phyloP scores from a whole-genome alignment of 441 rosid genomes.

The Kokia cookei region DNA sequence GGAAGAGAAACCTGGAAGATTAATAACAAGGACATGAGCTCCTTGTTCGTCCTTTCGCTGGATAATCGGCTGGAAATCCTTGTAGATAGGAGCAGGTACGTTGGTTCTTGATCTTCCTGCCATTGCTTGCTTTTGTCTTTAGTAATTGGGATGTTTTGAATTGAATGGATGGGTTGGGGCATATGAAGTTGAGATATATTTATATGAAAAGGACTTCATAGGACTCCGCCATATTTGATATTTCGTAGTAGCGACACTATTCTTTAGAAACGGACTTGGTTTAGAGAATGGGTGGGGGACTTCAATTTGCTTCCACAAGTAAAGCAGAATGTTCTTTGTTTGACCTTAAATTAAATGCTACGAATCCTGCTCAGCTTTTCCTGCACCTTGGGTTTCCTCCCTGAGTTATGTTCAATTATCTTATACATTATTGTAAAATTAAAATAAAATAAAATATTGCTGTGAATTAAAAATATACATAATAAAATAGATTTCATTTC shows the following conservation, averaged over 20 bases:
- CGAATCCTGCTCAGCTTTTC: not conserved
- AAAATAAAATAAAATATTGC: no score
- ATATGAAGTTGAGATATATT: no score
- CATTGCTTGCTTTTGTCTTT: not conserved
- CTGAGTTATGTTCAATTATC: not conserved
- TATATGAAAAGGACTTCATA: not conserved
- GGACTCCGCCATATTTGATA: not conserved
- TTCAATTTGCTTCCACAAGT: not conserved
- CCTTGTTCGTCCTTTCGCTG: not conserved
- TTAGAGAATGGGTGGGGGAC: not conserved
- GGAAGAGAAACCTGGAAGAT: not conserved
- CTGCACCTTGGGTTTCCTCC: not conserved
- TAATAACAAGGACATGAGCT: not conserved
- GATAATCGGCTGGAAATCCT: not conserved
- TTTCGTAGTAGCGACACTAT: not conserved
- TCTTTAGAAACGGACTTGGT: not conserved
- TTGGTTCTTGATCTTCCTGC: not conserved
- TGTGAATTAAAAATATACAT: no score
- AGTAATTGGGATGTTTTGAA: no score
- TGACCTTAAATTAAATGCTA: not conserved
- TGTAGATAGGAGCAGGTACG: not conserved
- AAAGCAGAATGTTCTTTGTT: slow-evolving; percentile 2
- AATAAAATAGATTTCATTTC: no score
- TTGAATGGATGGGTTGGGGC: not conserved
- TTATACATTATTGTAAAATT: no score